Conservation (phyloP, 768 basidiomycete species). For the Agaricus subrufescens region DNA sequence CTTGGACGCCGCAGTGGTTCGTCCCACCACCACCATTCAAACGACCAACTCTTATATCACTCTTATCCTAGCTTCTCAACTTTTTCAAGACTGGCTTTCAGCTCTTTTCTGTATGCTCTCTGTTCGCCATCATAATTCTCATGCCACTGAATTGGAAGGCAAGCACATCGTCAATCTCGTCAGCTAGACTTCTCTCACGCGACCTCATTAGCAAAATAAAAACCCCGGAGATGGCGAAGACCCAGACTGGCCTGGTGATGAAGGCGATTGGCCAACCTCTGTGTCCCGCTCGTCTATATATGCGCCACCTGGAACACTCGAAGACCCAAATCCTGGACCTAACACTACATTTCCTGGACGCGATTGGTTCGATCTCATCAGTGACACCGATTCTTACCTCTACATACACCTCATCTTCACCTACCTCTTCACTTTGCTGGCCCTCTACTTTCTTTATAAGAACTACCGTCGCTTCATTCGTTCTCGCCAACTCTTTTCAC, state of each 20-base stretch:
- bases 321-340: neutral
- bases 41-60: neutral
- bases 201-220: conserved; percentile 55
- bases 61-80: conserved; percentile 63
- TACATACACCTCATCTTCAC: conserved; percentile 90
- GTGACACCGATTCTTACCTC: conserved; percentile 85
- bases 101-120: conserved; percentile 81
- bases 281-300: conserved; percentile 16
- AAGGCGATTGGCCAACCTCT: conserved; percentile 42
- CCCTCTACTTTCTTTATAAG: conserved; percentile 81
- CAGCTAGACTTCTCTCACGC: conserved; percentile 9
- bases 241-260: conserved; percentile 39
- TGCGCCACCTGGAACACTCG: conserved; percentile 3
- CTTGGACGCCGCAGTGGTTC: conserved; percentile 91
- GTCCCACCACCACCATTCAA: conserved; percentile 23
- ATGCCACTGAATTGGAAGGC: conserved; percentile 97
- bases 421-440: conserved; percentile 85
- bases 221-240: conserved; percentile 49
- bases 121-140: conserved; percentile 77
- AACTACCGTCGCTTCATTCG: conserved; percentile 89
- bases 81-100: conserved; percentile 96
- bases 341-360: conserved; percentile 8
- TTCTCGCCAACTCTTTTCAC: conserved; percentile 87
- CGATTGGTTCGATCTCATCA: conserved; percentile 86
- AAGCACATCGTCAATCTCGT: conserved; percentile 18